Percentiles rank a stretch among this genome's conserved stretches.
phyloP scores from a whole-genome alignment of 768 basidiomycete genomes.

The Tubosaeta brunneosetosa region DNA sequence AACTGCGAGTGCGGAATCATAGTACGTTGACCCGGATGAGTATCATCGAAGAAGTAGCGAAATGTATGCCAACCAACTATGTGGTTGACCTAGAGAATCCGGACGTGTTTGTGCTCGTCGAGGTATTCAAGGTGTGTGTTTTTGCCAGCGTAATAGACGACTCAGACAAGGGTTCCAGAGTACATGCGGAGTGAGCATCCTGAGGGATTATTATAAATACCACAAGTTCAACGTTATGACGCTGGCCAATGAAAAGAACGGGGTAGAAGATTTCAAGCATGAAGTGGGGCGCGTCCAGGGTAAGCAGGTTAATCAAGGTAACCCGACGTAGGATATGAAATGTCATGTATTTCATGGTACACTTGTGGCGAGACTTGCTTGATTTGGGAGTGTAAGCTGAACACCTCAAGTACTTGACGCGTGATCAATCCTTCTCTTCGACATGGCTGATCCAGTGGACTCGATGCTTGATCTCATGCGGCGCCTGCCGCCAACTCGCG shows the following conservation, averaged over 20 bases:
- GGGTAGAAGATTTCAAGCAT: conserved; percentile 30
- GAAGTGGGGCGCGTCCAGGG: conserved; percentile 32
- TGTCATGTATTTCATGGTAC: too few species aligned
- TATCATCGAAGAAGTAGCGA: conserved; percentile 65
- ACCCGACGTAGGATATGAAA: neutral
- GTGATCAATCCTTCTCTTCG: neutral
- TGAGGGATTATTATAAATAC: conserved; percentile 64
- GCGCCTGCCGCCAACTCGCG: conserved; percentile 86
- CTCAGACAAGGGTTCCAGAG: conserved; percentile 40
- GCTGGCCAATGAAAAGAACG: conserved; percentile 52
- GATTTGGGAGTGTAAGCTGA: neutral
- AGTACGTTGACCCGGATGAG: conserved; percentile 55
- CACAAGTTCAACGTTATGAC: conserved; percentile 80
- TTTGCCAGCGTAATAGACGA: neutral
- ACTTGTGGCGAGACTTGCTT: neutral
- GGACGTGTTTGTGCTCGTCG: conserved; percentile 70
- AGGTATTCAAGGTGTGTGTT: conserved; percentile 70
- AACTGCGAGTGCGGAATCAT: conserved; percentile 71
- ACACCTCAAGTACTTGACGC: neutral
- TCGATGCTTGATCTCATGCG: conserved; percentile 96
- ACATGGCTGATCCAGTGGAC: conserved; percentile 76
- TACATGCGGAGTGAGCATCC: conserved; percentile 70
- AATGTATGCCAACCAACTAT: conserved; percentile 64
- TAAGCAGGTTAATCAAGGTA: conserved; percentile 9
- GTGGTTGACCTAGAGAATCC: conserved; percentile 65